Evolutionary conservation across 306 rosid genomes (phyloP), one percentile per base, ranked within the genome.

Genomic region (Quercus rubra): DNA sequence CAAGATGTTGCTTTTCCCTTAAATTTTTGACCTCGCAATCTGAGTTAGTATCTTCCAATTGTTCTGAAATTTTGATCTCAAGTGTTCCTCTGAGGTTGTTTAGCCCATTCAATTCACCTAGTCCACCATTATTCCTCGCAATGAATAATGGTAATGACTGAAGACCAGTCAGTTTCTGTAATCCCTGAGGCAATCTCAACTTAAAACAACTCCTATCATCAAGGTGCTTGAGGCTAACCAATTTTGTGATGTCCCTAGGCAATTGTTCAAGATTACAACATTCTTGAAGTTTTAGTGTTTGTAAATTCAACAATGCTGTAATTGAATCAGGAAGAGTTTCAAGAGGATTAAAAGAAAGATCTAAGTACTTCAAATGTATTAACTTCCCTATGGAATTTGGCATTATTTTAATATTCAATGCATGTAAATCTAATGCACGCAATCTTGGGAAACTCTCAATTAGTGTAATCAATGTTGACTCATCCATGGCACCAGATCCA

Each of bases 361-460:
- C n/a, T n/a, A n/a, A n/a, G 27, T 85, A 85, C 75, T 78, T 81
- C 27, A 85, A 54, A 61, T 78, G 88, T 69, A 70, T 81, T 76
- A 85, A 59, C 59, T 71, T 61, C 61, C 8, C 20, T 58, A 80
- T 30, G 33, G 33, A 66, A 2, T 67, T 51, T 31, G 87, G 74
- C n/a, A 84, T 41, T 59, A 1, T 7, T 3, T 1, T 1, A 20
- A 74, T 55, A 3, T 21, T 1, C 31, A 71, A 25, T 0, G 5
- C 0, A 18, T 35, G 0, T 2, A 88, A 75, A 55, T 58, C 54
- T 75, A 89, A 77, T 20, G 43, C 73, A 0, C 85, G 84, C 41
- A 86, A 61, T 19, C 11, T 6, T 28, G 52, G 76, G 5, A 75
- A 61, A 70, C 52, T 38, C 5, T 27, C 27, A 5, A 13, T 9